A percentile compares a stretch with the other conserved stretches of the same genome.
Evolutionary conservation across 352 stramenopile species (phyloP).

Genomic region (Pythium sukuiense): DNA sequence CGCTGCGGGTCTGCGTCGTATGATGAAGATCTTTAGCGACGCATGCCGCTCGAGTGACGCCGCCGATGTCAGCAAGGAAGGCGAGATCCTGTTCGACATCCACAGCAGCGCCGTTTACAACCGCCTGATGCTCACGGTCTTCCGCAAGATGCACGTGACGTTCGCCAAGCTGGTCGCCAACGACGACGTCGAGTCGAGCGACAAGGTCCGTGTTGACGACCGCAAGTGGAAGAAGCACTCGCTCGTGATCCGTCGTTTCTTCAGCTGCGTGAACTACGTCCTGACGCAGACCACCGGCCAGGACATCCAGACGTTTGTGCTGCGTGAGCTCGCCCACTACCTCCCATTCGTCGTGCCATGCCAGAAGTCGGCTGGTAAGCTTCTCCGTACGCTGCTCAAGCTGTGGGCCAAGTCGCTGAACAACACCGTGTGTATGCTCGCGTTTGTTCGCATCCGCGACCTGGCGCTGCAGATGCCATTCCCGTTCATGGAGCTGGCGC

Average conservation of each 20-base stretch:
- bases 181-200: conserved; percentile 33
- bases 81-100: conserved; percentile 90
- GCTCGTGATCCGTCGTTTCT: conserved; percentile 90
- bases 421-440: conserved; percentile 85
- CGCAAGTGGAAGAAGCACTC: conserved; percentile 80
- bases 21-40: conserved; percentile 94
- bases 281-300: conserved; percentile 84
- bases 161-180: conserved; percentile 79
- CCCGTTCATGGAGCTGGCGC: conserved; percentile 94
- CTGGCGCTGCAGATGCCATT: conserved; percentile 94
- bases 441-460: conserved; percentile 96
- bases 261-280: conserved; percentile 91
- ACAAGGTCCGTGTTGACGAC: conserved; percentile 59
- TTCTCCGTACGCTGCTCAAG: conserved; percentile 86
- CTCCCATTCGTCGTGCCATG: conserved; percentile 67
- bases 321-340: conserved; percentile 81
- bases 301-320: conserved; percentile 81
- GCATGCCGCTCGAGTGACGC: conserved; percentile 92
- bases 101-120: conserved; percentile 95
- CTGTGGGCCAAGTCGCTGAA: conserved; percentile 86
- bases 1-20: conserved; percentile 85
- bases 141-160: conserved; percentile 87
- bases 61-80: conserved; percentile 60
- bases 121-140: conserved; percentile 93
- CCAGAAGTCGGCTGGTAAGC: conserved; percentile 56